Base-by-base conservation (phyloP, 768 basidiomycete species). In the Coprinopsis sp. region DNA sequence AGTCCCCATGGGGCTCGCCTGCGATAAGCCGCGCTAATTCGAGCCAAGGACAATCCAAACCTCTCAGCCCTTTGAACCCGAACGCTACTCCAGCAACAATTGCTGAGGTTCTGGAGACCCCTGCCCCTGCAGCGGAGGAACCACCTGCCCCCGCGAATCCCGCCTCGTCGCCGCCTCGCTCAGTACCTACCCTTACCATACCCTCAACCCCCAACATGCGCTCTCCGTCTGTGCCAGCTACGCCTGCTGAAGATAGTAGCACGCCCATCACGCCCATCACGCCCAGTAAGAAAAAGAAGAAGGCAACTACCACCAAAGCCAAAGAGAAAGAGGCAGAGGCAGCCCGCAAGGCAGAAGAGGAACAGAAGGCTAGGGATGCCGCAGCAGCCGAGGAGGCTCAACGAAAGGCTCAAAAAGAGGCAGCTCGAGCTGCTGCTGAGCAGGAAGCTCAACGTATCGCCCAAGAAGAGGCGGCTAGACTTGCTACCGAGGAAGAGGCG, bases 331-430 rank as follows among this genome's bases (percentile, higher is more conserved):
- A 36, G 43, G 69, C 51, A 36, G 86, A 87, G 25, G 74, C 69
- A 27, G 90, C 91, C 59, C 79, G 78, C 63, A 21, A 30, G 19
- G 30, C 6, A 28, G 58, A 63, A n/a, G 56, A 69, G 0, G 68
- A 44, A 6, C n/a, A 47, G 41, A 30, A 49, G 47, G 27, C 30
- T 37, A 25, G 31, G 42, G n/a, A 45, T 33, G 6, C 48, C 44
- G 6, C 51, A 41, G 37, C 47, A 44, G 47, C 40, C 36, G 34
- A 36, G 28, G 86, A 89, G 23, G 7, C 34, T 27, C 30, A 49
- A 36, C 44, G 19, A 16, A 46, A 50, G 25, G 46, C 44, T 6
- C 25, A 12, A 39, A 45, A 51, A 28, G 46, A 56, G 19, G 34
- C 8, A 6, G 34, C 12, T 6, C 34, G 16, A 36, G 19, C 12